Percentiles rank a stretch among this genome's conserved stretches.
These are phyloP conservation scores for Glebionis coronaria DNA, from an alignment of 129 eudicot genomes.

Conservation along the genomic window DNA sequence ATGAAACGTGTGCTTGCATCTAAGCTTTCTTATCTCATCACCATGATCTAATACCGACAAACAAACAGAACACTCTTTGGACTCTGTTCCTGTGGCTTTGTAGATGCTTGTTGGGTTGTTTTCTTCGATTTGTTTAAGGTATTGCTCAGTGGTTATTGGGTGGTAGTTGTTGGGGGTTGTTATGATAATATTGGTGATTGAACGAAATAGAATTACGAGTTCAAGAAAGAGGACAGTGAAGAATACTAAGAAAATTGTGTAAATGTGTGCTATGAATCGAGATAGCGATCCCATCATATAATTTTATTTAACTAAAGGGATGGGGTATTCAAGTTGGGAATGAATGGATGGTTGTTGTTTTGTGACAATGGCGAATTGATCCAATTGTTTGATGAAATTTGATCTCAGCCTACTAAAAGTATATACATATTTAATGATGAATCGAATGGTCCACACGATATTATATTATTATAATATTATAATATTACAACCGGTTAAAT, in stretches of 20 bases:
- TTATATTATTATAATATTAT: too few species aligned
- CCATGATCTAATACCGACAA: constrained; percentile 42
- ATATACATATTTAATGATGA: not conserved
- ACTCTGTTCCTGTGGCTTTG: constrained; percentile 19
- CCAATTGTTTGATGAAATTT: too few species aligned
- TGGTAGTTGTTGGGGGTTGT: constrained; percentile 13
- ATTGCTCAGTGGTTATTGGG: constrained; percentile 41
- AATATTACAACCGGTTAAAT: too few species aligned
- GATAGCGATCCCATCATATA: constrained; percentile 40
- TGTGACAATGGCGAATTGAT: not conserved
- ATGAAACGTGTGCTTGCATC: constrained; percentile 38
- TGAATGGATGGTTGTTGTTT: constrained; percentile 18
- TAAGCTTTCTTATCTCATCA: constrained; percentile 43
- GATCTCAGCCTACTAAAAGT: not conserved
- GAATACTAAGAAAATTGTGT: constrained; percentile 34
- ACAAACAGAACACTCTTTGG: constrained; percentile 47
- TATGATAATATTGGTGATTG: constrained; percentile 16
- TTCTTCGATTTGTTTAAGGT: constrained; percentile 43
- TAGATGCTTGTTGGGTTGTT: constrained; percentile 34
- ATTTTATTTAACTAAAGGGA: not conserved
- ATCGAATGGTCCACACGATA: too few species aligned
- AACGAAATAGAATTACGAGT: constrained; percentile 31
- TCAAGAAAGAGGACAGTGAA: constrained; percentile 44
- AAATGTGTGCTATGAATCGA: constrained; percentile 40
- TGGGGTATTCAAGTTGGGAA: constrained; percentile 7